Percentiles rank a stretch among this genome's conserved stretches.
These are phyloP conservation scores for Papiliotrema terrestris DNA, from an alignment of 1,284 basidiomycete genomes.

Conservation along the genomic window DNA sequence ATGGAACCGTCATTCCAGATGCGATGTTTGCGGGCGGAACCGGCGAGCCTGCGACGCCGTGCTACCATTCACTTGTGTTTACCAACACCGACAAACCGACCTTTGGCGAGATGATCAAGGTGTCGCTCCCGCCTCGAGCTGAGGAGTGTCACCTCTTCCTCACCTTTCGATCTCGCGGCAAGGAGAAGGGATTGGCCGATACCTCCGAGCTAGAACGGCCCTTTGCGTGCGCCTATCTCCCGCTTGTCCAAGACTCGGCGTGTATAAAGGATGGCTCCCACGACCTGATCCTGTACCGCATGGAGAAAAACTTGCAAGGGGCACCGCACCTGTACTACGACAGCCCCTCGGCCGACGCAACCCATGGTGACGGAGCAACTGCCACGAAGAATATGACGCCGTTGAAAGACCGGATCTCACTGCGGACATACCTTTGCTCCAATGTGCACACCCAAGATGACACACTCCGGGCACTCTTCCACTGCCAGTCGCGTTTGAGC, in stretches of 20 bases:
- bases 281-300: conserved; percentile 74
- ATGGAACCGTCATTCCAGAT: conserved; percentile 66
- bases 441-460: conserved; percentile 90
- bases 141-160: conserved; percentile 89
- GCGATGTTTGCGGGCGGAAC: conserved; percentile 76
- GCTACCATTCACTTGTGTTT: conserved; percentile 88
- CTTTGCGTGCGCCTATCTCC: conserved; percentile 90
- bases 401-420: conserved; percentile 70
- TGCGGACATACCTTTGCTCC: conserved; percentile 88
- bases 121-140: conserved; percentile 67
- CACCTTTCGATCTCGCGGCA: conserved; percentile 78
- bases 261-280: conserved; percentile 91
- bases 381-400: conserved; percentile 63
- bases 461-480: conserved; percentile 74
- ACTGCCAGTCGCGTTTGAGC: conserved; percentile 64
- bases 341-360: conserved; percentile 60
- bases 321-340: conserved; percentile 67
- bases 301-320: conserved; percentile 63
- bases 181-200: conserved; percentile 43
- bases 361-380: conserved; percentile 47
- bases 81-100: conserved; percentile 78
- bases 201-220: conserved; percentile 59
- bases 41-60: conserved; percentile 73
- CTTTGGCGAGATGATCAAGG: conserved; percentile 88
- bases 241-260: conserved; percentile 71